Evolutionary conservation across 139 green algal genomes (phyloP).

Genomic region (Choricystis sp.): DNA sequence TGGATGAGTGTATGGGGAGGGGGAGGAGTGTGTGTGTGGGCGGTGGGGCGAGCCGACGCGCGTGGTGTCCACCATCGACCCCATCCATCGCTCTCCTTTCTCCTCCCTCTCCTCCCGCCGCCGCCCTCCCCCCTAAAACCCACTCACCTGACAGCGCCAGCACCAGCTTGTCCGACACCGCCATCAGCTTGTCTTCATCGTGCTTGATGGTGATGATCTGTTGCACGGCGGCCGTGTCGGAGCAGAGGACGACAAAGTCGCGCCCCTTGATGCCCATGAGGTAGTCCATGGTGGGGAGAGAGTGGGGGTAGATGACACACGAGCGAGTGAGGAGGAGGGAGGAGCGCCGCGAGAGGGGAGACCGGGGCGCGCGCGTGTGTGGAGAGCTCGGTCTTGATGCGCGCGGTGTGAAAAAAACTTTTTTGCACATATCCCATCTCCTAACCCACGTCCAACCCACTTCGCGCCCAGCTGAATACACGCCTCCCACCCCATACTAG

Average conservation of each 20-base stretch:
- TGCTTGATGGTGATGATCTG: constrained; percentile 94
- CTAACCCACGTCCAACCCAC: no score
- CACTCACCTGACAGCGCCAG: constrained; percentile 48
- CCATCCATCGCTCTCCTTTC: no score
- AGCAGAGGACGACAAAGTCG: constrained; percentile 91
- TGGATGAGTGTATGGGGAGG: not conserved
- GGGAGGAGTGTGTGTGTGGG: not conserved
- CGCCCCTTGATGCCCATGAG: constrained; percentile 56
- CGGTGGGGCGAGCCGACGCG: not conserved
- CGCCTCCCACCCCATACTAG: no score
- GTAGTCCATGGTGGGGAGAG: constrained; percentile 44
- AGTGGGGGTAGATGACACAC: no score
- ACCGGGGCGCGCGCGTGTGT: no score
- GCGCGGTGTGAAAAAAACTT: no score
- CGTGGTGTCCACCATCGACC: no score
- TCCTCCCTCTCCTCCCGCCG: not conserved
- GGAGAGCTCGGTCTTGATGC: no score
- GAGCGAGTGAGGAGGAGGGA: no score
- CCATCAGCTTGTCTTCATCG: constrained; percentile 70
- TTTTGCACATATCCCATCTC: no score
- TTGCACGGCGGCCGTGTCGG: constrained; percentile 70
- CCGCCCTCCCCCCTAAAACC: not conserved
- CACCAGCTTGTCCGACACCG: constrained; percentile 70
- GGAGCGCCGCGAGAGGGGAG: no score
- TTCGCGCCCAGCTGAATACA: no score